phyloP scores from a whole-genome alignment of 257 asterid genomes.

The Solanum stenotomum region DNA sequence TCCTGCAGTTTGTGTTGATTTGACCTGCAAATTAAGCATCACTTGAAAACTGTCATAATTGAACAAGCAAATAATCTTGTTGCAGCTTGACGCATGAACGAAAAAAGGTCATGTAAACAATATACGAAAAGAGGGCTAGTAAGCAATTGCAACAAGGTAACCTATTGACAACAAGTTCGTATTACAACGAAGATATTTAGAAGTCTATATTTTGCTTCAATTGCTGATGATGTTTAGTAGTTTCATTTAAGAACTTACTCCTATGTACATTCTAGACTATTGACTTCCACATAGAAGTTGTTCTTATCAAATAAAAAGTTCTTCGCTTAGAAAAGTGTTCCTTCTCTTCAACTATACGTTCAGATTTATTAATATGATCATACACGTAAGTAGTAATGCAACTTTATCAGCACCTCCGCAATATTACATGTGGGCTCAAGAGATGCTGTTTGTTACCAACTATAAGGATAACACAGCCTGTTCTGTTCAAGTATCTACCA shows the following conservation, averaged over 20 bases:
- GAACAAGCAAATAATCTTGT: background rate
- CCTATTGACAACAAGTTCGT: background rate
- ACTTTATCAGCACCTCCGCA: background rate
- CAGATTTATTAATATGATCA: background rate
- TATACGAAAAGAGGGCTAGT: background rate
- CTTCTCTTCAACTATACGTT: background rate
- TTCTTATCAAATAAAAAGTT: background rate
- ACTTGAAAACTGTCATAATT: conserved; percentile 8
- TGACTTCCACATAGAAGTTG: background rate
- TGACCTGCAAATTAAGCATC: conserved; percentile 43
- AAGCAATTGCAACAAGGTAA: background rate
- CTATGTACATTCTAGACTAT: background rate
- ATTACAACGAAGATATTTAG: background rate
- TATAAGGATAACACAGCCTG: background rate
- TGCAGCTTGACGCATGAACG: background rate
- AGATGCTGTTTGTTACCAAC: background rate
- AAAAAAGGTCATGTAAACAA: background rate
- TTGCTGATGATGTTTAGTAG: background rate
- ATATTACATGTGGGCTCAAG: background rate
- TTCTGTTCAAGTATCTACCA: background rate
- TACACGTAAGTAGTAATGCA: background rate
- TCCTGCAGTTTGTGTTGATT: conserved; percentile 31
- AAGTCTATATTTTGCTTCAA: background rate
- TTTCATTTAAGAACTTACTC: background rate
- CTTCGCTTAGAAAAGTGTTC: background rate